Conservation (phyloP, 257 asterid species). For the Lantana camara region DNA sequence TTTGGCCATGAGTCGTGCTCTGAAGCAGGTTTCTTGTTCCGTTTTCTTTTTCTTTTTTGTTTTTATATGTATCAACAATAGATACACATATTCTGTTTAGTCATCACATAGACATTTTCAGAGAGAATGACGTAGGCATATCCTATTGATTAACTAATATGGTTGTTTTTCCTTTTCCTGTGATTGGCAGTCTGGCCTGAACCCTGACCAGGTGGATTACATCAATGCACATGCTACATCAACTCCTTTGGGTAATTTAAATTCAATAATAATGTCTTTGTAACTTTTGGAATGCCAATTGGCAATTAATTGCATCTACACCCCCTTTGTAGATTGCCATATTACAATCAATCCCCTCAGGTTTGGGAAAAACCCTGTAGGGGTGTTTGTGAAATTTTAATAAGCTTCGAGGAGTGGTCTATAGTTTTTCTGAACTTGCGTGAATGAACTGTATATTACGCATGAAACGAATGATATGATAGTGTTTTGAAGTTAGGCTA, state of each 20-base stretch:
- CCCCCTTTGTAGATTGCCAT: too few species aligned
- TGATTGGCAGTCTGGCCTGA: slow-evolving; percentile 77
- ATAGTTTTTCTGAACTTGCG: too few species aligned
- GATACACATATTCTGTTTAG: background rate
- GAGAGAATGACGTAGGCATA: too few species aligned
- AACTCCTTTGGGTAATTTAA: slow-evolving; percentile 79
- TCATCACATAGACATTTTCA: background rate
- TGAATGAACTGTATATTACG: too few species aligned
- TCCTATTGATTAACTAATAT: too few species aligned
- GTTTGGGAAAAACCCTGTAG: too few species aligned
- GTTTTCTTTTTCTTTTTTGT: too few species aligned
- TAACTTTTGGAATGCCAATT: slow-evolving; percentile 12
- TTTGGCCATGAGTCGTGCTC: slow-evolving; percentile 89
- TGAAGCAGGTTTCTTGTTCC: slow-evolving; percentile 73
- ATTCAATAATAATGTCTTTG: slow-evolving; percentile 3
- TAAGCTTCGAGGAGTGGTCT: too few species aligned
- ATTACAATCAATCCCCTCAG: too few species aligned
- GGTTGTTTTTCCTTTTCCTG: background rate
- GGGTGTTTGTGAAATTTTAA: too few species aligned
- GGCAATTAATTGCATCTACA: too few species aligned
- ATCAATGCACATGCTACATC: slow-evolving; percentile 97
- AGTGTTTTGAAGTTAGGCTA: slow-evolving; percentile 10
- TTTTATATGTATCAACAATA: too few species aligned
- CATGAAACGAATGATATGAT: background rate
- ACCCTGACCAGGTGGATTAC: slow-evolving; percentile 83